Evolutionary conservation across 2,329 filamentous ascomycete genomes (phyloP).

Genomic region (Phialemonium atrogriseum): DNA sequence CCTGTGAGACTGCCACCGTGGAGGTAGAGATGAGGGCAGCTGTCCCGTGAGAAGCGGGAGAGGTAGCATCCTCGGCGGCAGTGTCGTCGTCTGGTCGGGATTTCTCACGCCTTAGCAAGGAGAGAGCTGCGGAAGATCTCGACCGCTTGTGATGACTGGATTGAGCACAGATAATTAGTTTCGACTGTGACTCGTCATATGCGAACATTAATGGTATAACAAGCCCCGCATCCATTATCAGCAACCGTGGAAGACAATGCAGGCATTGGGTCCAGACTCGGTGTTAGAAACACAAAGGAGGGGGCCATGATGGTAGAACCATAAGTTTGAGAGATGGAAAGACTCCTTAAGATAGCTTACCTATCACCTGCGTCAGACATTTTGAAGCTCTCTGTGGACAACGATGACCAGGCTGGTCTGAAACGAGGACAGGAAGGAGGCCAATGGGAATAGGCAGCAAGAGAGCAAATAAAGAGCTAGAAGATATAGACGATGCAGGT

Average conservation of each 20-base stretch:
- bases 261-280: neutral
- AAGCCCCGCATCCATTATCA: neutral
- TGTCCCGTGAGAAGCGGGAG: conserved; percentile 12
- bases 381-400: neutral
- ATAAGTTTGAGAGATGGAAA: neutral
- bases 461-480: too few species aligned
- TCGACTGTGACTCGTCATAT: neutral
- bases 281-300: neutral
- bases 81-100: conserved; percentile 33
- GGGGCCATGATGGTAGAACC: neutral
- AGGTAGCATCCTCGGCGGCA: conserved; percentile 37
- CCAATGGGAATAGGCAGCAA: too few species aligned
- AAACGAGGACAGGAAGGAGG: too few species aligned
- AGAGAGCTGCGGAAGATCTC: neutral
- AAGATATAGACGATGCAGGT: too few species aligned
- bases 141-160: conserved; percentile 2
- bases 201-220: neutral
- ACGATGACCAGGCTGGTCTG: too few species aligned
- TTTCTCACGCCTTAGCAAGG: neutral
- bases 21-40: conserved; percentile 22
- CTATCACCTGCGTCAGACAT: conserved; percentile 17
- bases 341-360: conserved; percentile 6
- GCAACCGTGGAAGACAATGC: neutral
- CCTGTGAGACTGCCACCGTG: conserved; percentile 20
- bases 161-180: too few species aligned